Percentiles rank a stretch among this genome's conserved stretches.
Evolutionary conservation across 2,329 filamentous ascomycete genomes (phyloP).

Genomic region (Xylaria multiplex): DNA sequence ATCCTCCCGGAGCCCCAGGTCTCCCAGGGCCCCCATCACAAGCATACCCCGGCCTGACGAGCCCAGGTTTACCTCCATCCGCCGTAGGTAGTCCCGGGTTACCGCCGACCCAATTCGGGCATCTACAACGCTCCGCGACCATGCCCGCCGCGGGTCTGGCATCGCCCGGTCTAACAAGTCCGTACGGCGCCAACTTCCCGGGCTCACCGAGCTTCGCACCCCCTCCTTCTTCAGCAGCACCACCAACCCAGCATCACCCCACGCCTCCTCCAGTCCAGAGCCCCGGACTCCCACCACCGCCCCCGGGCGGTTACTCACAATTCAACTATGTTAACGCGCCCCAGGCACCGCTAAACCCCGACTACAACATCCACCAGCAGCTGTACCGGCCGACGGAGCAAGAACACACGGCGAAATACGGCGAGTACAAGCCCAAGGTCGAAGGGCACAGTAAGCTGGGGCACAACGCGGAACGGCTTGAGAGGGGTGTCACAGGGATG

Average conservation of each 20-base stretch:
- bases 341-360: constrained; percentile 40
- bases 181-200: constrained; percentile 59
- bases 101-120: constrained; percentile 55
- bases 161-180: constrained; percentile 54
- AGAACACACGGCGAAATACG: constrained; percentile 60
- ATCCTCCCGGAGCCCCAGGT: constrained; percentile 52
- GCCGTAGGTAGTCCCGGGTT: constrained; percentile 57
- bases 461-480: constrained; percentile 71
- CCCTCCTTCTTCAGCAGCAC: constrained; percentile 45
- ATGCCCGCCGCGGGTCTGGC: constrained; percentile 57
- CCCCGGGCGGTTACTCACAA: constrained; percentile 66
- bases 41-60: constrained; percentile 36
- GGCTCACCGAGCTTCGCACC: constrained; percentile 57
- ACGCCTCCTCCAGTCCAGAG: constrained; percentile 50
- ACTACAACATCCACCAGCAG: constrained; percentile 74
- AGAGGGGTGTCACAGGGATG: constrained; percentile 76
- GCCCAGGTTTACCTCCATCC: constrained; percentile 51
- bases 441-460: constrained; percentile 65
- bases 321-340: constrained; percentile 55
- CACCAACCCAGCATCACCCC: constrained; percentile 30
- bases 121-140: constrained; percentile 59
- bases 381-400: constrained; percentile 74
- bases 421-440: constrained; percentile 52
- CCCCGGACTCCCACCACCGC: constrained; percentile 54
- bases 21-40: constrained; percentile 53